phyloP scores from a whole-genome alignment of 345 rosid species.

The Physaria fendleri region DNA sequence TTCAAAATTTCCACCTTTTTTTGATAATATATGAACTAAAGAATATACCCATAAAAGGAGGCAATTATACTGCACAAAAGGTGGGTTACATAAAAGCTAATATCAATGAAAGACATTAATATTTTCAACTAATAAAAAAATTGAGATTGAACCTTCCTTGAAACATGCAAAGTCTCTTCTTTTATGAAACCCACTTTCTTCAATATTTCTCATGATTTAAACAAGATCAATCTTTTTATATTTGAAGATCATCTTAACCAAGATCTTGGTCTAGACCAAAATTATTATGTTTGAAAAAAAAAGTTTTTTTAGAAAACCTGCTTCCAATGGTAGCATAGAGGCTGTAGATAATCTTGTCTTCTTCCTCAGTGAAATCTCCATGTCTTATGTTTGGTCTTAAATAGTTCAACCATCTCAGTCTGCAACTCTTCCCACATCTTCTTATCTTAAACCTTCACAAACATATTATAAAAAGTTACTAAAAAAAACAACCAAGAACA shows the following conservation, averaged over 20 bases:
- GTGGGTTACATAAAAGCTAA: constrained; percentile 19
- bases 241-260: not conserved
- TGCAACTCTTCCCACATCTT: constrained; percentile 92
- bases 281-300: not conserved
- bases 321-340: constrained; percentile 79
- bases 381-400: constrained; percentile 86
- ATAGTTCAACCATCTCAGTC: constrained; percentile 89
- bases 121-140: not conserved
- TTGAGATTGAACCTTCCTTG: constrained; percentile 23
- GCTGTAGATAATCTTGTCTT: constrained; percentile 61
- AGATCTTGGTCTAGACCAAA: not conserved
- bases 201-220: not conserved
- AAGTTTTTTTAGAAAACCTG: constrained; percentile 39
- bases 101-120: not conserved
- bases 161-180: constrained; percentile 20
- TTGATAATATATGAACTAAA: constrained; percentile 18
- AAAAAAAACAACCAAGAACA: not conserved
- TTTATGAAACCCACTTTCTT: constrained; percentile 16
- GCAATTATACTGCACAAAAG: constrained; percentile 30
- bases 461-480: not conserved
- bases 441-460: constrained; percentile 52
- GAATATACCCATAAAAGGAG: constrained; percentile 25
- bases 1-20: not conserved
- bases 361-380: constrained; percentile 82
- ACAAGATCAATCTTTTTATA: not conserved